phyloP scores from a whole-genome alignment of 2,329 filamentous ascomycete species.

The Penicillium capsulatum region DNA sequence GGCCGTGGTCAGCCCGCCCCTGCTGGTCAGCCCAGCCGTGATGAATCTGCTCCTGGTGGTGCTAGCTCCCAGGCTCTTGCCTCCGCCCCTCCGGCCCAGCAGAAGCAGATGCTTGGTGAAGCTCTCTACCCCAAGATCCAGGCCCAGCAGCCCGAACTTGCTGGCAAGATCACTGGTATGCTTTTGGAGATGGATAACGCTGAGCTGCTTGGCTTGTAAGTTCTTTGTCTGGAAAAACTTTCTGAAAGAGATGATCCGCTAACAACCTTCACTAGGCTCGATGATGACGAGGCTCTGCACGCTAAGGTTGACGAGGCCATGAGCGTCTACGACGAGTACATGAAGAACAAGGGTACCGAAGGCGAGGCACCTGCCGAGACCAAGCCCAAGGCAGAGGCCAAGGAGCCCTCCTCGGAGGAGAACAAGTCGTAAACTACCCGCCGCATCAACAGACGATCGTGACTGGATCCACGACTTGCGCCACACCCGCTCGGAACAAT shows the following conservation, averaged over 20 bases:
- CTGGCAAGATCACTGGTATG: constrained; percentile 99
- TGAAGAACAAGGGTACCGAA: constrained; percentile 70
- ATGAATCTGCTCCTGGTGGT: constrained; percentile 36
- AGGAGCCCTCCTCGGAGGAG: constrained; percentile 43
- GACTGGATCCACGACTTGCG: constrained; percentile 8
- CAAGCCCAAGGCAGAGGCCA: constrained; percentile 44
- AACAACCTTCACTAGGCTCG: constrained; percentile 68
- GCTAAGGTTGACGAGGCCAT: constrained; percentile 97
- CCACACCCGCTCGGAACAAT: constrained; percentile 25
- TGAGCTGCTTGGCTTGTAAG: constrained; percentile 93
- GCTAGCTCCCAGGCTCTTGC: constrained; percentile 52
- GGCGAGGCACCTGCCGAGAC: constrained; percentile 40
- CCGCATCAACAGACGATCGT: constrained; percentile 16
- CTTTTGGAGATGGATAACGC: constrained; percentile 98
- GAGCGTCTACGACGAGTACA: constrained; percentile 95
- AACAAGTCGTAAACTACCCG: constrained; percentile 37
- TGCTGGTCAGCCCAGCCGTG: constrained; percentile 29
- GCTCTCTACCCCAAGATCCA: constrained; percentile 98
- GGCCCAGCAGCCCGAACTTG: constrained; percentile 87
- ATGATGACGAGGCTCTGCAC: constrained; percentile 82
- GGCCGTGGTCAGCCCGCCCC: constrained; percentile 42
- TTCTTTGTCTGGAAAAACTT: too few relatives aligned
- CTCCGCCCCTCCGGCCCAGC: constrained; percentile 62
- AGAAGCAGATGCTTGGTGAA: constrained; percentile 99
- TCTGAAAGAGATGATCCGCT: too few relatives aligned